Base-by-base conservation (phyloP, 768 basidiomycete species). In the Dictyophora rubrovolvata region DNA sequence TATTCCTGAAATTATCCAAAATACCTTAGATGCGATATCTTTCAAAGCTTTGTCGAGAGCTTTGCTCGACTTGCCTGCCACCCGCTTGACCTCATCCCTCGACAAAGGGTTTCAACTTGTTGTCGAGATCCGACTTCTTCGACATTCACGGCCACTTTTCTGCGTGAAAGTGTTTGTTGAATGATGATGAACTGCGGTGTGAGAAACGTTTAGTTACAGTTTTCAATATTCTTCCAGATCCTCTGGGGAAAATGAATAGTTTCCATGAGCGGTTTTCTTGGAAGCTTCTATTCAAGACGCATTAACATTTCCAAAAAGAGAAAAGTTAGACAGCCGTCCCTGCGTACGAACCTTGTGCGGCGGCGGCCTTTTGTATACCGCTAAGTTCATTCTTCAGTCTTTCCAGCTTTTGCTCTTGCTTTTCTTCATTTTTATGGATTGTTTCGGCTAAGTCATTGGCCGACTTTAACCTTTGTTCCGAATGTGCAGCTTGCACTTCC, bases 81-180 rank as follows among this genome's bases (percentile, higher is more conserved):
- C n/a, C n/a, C n/a, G n/a, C n/a, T n/a, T n/a, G n/a, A n/a, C n/a
- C n/a, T n/a, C n/a, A n/a, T n/a, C n/a, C n/a, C 90, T 56, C 94
- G 84, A 14, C 77, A 77, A 6, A 94, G 78, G 0, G 83, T 80
- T 61, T 94, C 90, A 0, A 96, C 78, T 5, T 84, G 76, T 65
- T 96, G 93, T 1, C 96, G 86, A 70, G 97, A 93, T 34, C 85
- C 81, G 1, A 93, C 84, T 0, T 91, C 92, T 36, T 87, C 80
- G 1, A 87, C 72, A 62, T 84, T 89, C 16, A 93, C 87, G 7
- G 79, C 73, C 0, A 85, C 83, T 73, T 95, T 93, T 42, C 93
- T 95, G 62, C 21, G 53, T 11, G n/a, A 22, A 48, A 48, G 9
- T 50, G 11, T 53, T 18, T 57, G 47, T 6, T n/a, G 28, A 42